Evolutionary conservation across 1,284 basidiomycete species (phyloP).

Genomic region (Ustilago curta): DNA sequence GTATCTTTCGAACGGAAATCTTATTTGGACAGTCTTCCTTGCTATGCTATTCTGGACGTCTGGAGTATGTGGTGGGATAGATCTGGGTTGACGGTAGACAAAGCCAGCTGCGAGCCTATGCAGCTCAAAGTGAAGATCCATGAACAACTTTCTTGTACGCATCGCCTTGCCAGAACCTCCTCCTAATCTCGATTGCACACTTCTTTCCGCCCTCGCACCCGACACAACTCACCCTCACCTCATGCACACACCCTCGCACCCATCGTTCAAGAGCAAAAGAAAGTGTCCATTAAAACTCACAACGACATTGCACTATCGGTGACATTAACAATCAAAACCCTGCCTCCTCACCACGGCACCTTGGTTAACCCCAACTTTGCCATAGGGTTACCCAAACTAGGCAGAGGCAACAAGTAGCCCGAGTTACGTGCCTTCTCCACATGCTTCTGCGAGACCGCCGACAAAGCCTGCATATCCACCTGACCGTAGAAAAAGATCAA

Average conservation of each 20-base stretch:
- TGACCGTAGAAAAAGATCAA: constrained; percentile 50
- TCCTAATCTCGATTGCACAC: too few relatives aligned
- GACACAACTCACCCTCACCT: too few relatives aligned
- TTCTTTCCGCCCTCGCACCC: too few relatives aligned
- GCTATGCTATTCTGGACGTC: too few relatives aligned
- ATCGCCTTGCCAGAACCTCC: too few relatives aligned
- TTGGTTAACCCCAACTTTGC: constrained; percentile 48
- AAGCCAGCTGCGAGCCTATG: too few relatives aligned
- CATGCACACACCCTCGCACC: too few relatives aligned
- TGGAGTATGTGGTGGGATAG: background rate
- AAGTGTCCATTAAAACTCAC: constrained; percentile 5
- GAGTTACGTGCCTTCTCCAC: constrained; percentile 34
- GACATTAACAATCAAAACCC: background rate
- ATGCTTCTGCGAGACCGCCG: constrained; percentile 20
- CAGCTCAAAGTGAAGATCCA: too few relatives aligned
- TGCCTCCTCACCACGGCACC: constrained; percentile 25
- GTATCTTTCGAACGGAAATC: background rate
- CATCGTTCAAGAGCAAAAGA: background rate
- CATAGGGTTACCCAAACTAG: constrained; percentile 48
- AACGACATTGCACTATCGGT: too few relatives aligned
- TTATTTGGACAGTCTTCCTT: constrained; percentile 1
- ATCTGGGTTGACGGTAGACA: too few relatives aligned
- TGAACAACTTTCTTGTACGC: too few relatives aligned
- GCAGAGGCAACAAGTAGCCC: constrained; percentile 38
- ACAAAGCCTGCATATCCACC: constrained; percentile 40